Base-by-base conservation (phyloP, 2,329 filamentous ascomycete genomes). In the Aspergillus caelatus region DNA sequence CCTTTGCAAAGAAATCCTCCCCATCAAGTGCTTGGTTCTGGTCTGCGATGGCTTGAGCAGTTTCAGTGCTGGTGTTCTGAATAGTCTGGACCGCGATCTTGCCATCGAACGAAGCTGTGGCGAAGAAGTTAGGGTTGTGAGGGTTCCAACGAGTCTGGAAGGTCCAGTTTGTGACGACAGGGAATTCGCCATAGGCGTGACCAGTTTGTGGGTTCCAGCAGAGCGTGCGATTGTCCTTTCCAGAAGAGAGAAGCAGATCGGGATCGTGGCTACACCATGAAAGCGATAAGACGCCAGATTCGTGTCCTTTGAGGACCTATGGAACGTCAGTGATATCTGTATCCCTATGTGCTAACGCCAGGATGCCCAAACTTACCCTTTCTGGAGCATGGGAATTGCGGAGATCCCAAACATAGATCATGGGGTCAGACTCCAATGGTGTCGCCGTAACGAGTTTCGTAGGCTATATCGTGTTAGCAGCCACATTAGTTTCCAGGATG, bases 151-250 rank as follows among this genome's bases (percentile, higher is more conserved):
- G 88, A 6, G 95, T 97, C 75, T 94, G 89, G 83, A 99, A 99
- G 7, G 94, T 97, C 94, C 95, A 99, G 79, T 98, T 99, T n/a
- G 94, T 97, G 60, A 96, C 94, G 72, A 97, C 93, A 5, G 94
- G 94, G 74, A 98, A 94, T 79, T 98, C 94, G 68, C 96, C 95
- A 67, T 93, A 91, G 14, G 87, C 85, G 75, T 95, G 88, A 59
- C 94, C 94, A 3, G 91, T 97, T 73, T 95, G 91, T 1, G 95
- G 93, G 78, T 98, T 98, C 95, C 96, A 99, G 65, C 95, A 89
- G 65, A 99, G 86, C 2, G 94, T 97, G 71, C 92, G 88, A 76
- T 98, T 98, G 79, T 99, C 95, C 80, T 98, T 98, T 70, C 95
- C 96, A 69, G 91, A 96, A 2, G 95, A 99, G 26, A 99, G 85